Evolutionary conservation across 768 basidiomycete species (phyloP).

Genomic region (Galerina sulciceps): DNA sequence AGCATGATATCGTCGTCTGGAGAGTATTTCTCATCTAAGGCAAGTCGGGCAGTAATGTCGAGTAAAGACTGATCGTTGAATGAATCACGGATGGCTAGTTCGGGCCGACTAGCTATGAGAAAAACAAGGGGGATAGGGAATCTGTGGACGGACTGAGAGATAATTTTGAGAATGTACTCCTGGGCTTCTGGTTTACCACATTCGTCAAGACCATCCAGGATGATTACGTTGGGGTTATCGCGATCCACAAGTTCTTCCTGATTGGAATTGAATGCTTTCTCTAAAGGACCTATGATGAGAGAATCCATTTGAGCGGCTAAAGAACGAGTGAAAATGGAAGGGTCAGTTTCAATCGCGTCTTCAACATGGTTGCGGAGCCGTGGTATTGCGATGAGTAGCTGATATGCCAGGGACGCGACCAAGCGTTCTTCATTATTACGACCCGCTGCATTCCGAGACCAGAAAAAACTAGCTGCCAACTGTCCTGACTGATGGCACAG

Average conservation of each 20-base stretch:
- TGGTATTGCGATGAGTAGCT: conserved; percentile 9
- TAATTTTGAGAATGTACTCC: background rate
- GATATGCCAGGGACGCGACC: conserved; percentile 18
- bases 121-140: background rate
- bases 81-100: background rate
- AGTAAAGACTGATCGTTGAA: background rate
- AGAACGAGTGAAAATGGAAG: background rate
- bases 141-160: background rate
- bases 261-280: background rate
- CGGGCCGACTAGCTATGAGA: conserved; percentile 14
- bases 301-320: conserved; percentile 7
- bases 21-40: conserved; percentile 7
- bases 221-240: background rate
- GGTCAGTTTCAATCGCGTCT: conserved; percentile 5
- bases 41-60: background rate
- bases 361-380: background rate
- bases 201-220: conserved; percentile 26
- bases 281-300: conserved; percentile 12
- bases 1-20: conserved; percentile 7
- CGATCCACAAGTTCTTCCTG: background rate
- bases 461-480: conserved; percentile 19
- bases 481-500: background rate
- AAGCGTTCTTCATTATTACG: conserved; percentile 3
- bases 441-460: conserved; percentile 2
- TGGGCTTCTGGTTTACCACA: conserved; percentile 13